These are phyloP conservation scores for Phaseolus coccineus DNA, from an alignment of 331 rosid species.

Conservation along the genomic window DNA sequence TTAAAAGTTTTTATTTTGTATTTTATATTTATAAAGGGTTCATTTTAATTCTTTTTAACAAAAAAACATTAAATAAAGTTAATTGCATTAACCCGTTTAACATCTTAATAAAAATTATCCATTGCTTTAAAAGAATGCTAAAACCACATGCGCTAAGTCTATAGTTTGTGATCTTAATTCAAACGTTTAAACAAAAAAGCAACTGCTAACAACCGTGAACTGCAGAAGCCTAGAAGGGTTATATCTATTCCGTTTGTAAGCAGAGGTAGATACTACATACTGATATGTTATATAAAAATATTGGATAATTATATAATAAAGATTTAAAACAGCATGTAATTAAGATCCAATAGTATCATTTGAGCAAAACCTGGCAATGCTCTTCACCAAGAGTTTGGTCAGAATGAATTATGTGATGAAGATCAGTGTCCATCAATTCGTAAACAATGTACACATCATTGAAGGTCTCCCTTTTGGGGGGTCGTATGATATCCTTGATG, in stretches of 20 bases:
- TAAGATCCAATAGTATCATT: conserved; percentile 23
- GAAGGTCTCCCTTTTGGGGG: conserved; percentile 90
- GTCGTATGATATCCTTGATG: conserved; percentile 83
- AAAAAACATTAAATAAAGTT: too few relatives aligned
- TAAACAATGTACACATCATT: conserved; percentile 97
- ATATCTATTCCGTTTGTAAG: neutral
- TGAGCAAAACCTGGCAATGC: conserved; percentile 90
- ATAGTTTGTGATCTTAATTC: conserved; percentile 27
- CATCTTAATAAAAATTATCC: too few relatives aligned
- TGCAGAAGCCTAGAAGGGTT: neutral
- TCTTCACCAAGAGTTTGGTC: conserved; percentile 80
- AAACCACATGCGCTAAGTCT: neutral
- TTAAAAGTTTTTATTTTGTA: too few relatives aligned
- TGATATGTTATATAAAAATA: neutral
- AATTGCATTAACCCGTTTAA: too few relatives aligned
- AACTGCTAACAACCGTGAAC: conserved; percentile 11
- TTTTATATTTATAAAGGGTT: too few relatives aligned
- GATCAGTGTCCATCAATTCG: conserved; percentile 99
- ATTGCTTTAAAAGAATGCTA: neutral
- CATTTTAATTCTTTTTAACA: too few relatives aligned
- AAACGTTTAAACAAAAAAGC: neutral
- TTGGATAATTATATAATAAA: neutral
- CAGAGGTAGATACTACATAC: neutral
- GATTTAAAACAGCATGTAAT: neutral
- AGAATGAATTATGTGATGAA: conserved; percentile 93